Evolutionary conservation across 2,329 filamentous ascomycete genomes (phyloP).

Genomic region (Fusarium piperis): DNA sequence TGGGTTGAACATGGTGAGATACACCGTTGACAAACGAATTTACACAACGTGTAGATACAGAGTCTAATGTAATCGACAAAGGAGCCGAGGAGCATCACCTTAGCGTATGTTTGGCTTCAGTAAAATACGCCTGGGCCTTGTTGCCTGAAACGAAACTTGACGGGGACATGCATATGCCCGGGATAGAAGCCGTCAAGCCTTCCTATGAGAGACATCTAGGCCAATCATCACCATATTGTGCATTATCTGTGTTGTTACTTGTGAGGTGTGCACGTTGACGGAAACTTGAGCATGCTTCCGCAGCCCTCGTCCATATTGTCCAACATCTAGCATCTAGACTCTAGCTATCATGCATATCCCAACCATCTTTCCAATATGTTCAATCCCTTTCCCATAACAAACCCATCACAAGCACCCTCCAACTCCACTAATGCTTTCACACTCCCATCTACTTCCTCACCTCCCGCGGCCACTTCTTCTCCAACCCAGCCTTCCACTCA

Average conservation of each 20-base stretch:
- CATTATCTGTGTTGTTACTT: background rate
- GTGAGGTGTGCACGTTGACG: background rate
- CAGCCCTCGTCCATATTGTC: background rate
- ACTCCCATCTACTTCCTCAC: background rate
- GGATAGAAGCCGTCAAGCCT: background rate
- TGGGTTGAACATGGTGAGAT: background rate
- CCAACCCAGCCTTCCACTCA: conserved; percentile 50
- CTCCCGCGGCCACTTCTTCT: conserved; percentile 42
- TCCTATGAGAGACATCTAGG: background rate
- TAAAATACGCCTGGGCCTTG: background rate
- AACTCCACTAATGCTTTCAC: background rate
- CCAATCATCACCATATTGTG: background rate
- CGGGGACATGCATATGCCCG: background rate
- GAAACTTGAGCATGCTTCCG: background rate
- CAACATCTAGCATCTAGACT: background rate
- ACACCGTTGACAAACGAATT: background rate
- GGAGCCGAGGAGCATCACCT: background rate
- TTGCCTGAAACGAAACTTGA: background rate
- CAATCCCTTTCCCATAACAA: background rate
- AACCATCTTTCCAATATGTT: background rate
- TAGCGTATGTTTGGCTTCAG: background rate
- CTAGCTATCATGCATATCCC: background rate
- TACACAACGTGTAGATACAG: background rate
- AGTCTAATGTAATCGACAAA: background rate
- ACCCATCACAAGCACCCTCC: background rate